phyloP scores from a whole-genome alignment of 2,329 filamentous ascomycete genomes.

The Venturia oleaginea region DNA sequence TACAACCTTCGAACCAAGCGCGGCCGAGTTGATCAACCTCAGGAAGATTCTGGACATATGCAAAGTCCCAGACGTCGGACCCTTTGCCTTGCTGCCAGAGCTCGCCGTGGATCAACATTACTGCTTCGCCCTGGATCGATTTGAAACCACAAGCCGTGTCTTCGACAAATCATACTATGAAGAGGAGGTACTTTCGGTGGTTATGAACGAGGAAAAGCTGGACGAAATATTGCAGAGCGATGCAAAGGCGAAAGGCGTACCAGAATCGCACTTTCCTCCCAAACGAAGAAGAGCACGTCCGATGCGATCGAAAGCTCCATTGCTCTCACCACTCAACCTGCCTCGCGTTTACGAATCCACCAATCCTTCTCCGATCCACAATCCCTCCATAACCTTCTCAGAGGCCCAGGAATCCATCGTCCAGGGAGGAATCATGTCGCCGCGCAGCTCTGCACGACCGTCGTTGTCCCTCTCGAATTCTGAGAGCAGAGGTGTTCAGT shows the following conservation, averaged over 20 bases:
- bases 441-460: neutral
- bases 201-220: conserved; percentile 9
- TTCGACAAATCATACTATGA: conserved; percentile 12
- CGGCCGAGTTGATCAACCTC: conserved; percentile 11
- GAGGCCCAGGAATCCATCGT: neutral
- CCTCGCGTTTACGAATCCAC: neutral
- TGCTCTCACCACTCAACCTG: neutral
- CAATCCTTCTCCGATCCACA: neutral
- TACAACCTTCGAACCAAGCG: conserved; percentile 7
- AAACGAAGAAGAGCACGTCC: neutral
- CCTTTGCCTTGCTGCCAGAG: neutral
- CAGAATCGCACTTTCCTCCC: conserved; percentile 10
- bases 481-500: neutral
- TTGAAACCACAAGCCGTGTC: conserved; percentile 8
- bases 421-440: neutral
- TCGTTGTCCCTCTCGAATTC: neutral
- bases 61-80: conserved; percentile 13
- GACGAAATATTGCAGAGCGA: conserved; percentile 6
- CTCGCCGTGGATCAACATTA: conserved; percentile 9
- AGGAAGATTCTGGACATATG: conserved; percentile 6
- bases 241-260: conserved; percentile 7
- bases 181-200: conserved; percentile 6
- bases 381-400: conserved; percentile 1
- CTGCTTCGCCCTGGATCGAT: conserved; percentile 4
- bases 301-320: neutral